Base-by-base conservation (phyloP, 2,329 filamentous ascomycete species). In the Cordyceps fumosorosea region DNA sequence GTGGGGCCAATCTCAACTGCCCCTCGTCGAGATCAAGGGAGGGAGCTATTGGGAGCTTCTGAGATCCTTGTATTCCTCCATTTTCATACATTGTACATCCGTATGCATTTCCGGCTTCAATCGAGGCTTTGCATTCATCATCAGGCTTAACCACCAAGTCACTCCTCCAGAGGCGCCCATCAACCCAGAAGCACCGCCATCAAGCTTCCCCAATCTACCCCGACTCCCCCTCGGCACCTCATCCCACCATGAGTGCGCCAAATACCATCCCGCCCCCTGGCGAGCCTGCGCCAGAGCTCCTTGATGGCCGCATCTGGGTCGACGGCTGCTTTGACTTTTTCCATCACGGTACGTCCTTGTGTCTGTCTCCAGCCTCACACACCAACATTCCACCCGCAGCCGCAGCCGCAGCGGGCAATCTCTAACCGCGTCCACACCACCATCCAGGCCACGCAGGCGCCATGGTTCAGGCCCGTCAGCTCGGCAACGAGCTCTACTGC, bases 261-360 rank as follows among this genome's bases (percentile, higher is more conserved):
- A 60, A 63, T 63, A 60, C 51, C 51, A 60, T 56, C 22, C 57
- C 53, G 18, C 61, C 61, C 20, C 51, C 71, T 48, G 80, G 81
- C 63, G 76, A 81, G 51, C 77, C 82, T 52, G 82, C 81, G 60
- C 78, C 81, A 42, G 80, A 83, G 73, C 76, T 86, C 10, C 76
- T 84, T 40, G 83, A 86, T 32, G 86, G 90, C 69, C 87, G 93
- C 67, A 90, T 99, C 70, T 99, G 96, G 96, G 90, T 99, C 29
- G 95, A 99, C 74, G 95, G 95, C 65, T 99, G 95, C 81, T 99
- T 97, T 79, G 95, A 99, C 80, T 99, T 99, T 77, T 96, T 93
- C 78, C 95, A 99, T 75, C 95, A 98, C 74, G 95, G 90, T 91
- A 75, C 67, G 78, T 69, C 2, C 24, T 20, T 40, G 10, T n/a